A percentile compares a stretch with the other conserved stretches of the same genome.
phyloP scores from a whole-genome alignment of 116 monocot species.

The Iris pallida region DNA sequence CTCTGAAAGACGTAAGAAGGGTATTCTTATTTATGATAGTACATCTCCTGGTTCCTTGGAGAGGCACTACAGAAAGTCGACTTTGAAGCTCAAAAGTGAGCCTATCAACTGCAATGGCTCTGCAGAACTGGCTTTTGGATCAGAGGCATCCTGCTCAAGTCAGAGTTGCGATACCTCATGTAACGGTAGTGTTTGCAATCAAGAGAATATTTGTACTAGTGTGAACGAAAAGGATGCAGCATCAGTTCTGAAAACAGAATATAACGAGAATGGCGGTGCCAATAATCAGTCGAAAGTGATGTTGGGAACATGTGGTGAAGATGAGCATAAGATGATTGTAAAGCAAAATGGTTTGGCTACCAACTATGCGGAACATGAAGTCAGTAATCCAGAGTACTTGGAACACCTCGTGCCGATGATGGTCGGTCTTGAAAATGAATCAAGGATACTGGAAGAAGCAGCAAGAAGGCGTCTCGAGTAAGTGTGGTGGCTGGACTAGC shows the following conservation, averaged over 20 bases:
- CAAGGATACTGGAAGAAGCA: too few species aligned
- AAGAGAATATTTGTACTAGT: neutral
- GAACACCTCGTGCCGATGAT: too few species aligned
- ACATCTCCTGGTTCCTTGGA: slow-evolving; percentile 15
- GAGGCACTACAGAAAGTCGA: neutral
- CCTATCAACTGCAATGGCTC: neutral
- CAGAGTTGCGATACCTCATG: neutral
- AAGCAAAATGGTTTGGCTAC: too few species aligned
- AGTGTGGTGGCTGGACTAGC: too few species aligned
- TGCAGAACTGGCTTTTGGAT: neutral
- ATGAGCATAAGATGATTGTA: too few species aligned
- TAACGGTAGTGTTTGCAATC: neutral
- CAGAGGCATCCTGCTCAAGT: neutral
- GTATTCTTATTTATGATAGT: neutral
- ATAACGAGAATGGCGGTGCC: too few species aligned
- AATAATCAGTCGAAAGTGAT: too few species aligned
- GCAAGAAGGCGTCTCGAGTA: too few species aligned
- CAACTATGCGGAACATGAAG: too few species aligned
- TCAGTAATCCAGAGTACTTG: too few species aligned
- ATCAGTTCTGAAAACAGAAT: neutral
- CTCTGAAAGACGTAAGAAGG: slow-evolving; percentile 2
- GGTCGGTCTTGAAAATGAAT: too few species aligned
- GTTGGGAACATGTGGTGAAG: too few species aligned
- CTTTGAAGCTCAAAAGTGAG: neutral
- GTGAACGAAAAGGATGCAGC: neutral